phyloP scores from a whole-genome alignment of 1,284 basidiomycete species.

The Phellopilus nigrolimitatus region DNA sequence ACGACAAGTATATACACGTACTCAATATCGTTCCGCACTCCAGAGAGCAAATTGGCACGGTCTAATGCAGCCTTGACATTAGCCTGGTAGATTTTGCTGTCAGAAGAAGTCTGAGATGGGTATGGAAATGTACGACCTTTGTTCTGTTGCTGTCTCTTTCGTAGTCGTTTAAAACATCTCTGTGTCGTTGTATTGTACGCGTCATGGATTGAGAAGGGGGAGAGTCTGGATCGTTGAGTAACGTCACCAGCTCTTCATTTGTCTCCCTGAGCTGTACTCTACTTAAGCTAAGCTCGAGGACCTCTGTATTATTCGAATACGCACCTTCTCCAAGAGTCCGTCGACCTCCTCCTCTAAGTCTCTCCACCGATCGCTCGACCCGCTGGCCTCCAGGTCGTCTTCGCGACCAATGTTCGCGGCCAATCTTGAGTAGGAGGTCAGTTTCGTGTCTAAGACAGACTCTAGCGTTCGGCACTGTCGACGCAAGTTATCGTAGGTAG shows the following conservation, averaged over 20 bases:
- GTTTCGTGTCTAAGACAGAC: slow-evolving; percentile 84
- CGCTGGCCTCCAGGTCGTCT: slow-evolving; percentile 67
- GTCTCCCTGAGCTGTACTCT: slow-evolving; percentile 70
- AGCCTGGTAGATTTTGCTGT: slow-evolving; percentile 38
- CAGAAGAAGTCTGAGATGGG: background rate
- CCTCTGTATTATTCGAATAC: slow-evolving; percentile 25
- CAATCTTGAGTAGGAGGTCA: slow-evolving; percentile 84
- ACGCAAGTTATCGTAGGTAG: slow-evolving; percentile 74
- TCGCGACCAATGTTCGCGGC: slow-evolving; percentile 68
- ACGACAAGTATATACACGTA: slow-evolving; percentile 35
- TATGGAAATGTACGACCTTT: slow-evolving; percentile 49
- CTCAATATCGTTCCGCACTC: slow-evolving; percentile 96
- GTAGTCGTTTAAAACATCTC: slow-evolving; percentile 88
- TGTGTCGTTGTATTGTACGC: slow-evolving; percentile 85
- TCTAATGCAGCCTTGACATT: slow-evolving; percentile 85
- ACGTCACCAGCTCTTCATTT: slow-evolving; percentile 66
- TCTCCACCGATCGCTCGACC: slow-evolving; percentile 65
- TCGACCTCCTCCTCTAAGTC: slow-evolving; percentile 86
- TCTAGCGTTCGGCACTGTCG: slow-evolving; percentile 89
- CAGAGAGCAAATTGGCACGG: slow-evolving; percentile 81
- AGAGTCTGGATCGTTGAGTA: slow-evolving; percentile 69
- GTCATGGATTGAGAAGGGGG: slow-evolving; percentile 81
- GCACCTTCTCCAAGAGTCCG: slow-evolving; percentile 82
- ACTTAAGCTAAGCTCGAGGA: slow-evolving; percentile 1
- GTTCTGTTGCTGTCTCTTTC: slow-evolving; percentile 78